These are phyloP conservation scores for Microdochium trichocladiopsis DNA, from an alignment of 2,329 filamentous ascomycete species.

Conservation along the genomic window DNA sequence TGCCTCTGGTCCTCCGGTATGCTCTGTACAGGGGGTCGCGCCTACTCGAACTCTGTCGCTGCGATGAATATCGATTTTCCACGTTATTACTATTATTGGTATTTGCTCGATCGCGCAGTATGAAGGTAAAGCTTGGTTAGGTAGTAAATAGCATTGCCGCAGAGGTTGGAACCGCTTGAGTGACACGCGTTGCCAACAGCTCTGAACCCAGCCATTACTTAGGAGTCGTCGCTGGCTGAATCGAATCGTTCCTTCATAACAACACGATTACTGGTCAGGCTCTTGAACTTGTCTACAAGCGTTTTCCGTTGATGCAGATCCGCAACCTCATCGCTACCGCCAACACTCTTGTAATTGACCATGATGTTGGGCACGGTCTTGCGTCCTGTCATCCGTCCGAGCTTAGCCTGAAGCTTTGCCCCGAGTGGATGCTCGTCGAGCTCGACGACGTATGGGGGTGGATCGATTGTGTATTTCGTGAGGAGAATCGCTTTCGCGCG, in stretches of 20 bases:
- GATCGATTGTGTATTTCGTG: slow-evolving; percentile 75
- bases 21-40: too few species aligned
- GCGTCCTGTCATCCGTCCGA: slow-evolving; percentile 69
- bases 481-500: slow-evolving; percentile 81
- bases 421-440: slow-evolving; percentile 79
- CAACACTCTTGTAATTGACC: slow-evolving; percentile 80
- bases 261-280: slow-evolving; percentile 63
- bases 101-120: too few species aligned
- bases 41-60: too few species aligned
- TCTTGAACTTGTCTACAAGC: slow-evolving; percentile 64
- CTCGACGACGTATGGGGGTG: slow-evolving; percentile 81
- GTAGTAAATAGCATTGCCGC: too few species aligned
- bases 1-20: too few species aligned
- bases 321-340: slow-evolving; percentile 80
- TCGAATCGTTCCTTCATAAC: slow-evolving; percentile 40
- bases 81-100: too few species aligned
- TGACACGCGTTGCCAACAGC: too few species aligned
- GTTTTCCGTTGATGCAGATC: slow-evolving; percentile 60
- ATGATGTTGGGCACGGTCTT: slow-evolving; percentile 89
- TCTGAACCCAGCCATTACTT: too few species aligned
- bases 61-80: too few species aligned
- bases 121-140: too few species aligned
- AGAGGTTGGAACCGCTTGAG: too few species aligned
- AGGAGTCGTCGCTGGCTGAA: background rate
- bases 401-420: slow-evolving; percentile 59